These are phyloP conservation scores for Exophiala bonariae DNA, from an alignment of 2,329 filamentous ascomycete species.

Conservation along the genomic window DNA sequence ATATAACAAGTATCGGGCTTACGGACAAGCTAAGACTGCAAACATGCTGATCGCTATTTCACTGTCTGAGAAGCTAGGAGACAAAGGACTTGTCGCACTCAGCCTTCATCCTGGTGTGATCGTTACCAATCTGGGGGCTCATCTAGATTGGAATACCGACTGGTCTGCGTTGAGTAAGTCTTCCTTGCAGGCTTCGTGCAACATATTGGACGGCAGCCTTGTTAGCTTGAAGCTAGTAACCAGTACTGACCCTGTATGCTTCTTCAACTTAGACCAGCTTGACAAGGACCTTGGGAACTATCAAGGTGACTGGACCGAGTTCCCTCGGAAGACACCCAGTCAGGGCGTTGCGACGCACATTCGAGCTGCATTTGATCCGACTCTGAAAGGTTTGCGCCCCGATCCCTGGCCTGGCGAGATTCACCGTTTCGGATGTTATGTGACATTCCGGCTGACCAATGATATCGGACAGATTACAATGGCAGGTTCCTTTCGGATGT, in stretches of 20 bases:
- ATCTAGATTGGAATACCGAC: not conserved
- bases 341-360: slow-evolving; percentile 1
- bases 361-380: not conserved
- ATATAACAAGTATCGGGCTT: slow-evolving; percentile 40
- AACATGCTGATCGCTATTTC: slow-evolving; percentile 33
- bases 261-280: no score
- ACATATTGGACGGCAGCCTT: no score
- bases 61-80: not conserved
- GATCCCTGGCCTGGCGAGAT: no score
- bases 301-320: slow-evolving; percentile 1
- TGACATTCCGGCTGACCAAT: no score
- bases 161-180: not conserved
- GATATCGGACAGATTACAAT: not conserved
- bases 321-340: not conserved
- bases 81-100: not conserved
- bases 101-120: slow-evolving; percentile 2
- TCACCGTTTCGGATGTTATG: no score
- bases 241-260: no score
- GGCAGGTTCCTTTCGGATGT: not conserved
- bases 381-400: not conserved
- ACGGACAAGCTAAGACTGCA: slow-evolving; percentile 49
- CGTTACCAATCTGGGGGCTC: not conserved
- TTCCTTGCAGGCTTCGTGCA: no score
- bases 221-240: no score
- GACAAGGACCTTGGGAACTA: not conserved